phyloP scores from a whole-genome alignment of 2,329 filamentous ascomycete species.

The Hyphodiscus sp. region DNA sequence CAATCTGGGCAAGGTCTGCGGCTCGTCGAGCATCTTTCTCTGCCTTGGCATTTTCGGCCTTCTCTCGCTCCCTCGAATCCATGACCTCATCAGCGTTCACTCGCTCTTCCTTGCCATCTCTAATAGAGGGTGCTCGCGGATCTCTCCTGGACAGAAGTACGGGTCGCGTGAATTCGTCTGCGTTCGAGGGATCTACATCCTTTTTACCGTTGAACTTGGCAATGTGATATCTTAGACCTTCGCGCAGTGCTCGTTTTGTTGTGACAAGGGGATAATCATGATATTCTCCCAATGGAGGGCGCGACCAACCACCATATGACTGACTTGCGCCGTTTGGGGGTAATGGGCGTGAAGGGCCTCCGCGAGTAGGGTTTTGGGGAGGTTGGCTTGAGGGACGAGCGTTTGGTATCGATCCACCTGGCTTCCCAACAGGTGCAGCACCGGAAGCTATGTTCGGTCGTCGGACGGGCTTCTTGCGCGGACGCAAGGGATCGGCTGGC shows the following conservation, averaged over 20 bases:
- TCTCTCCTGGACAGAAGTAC: conserved; percentile 86
- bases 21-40: conserved; percentile 83
- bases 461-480: conserved; percentile 46
- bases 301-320: conserved; percentile 52
- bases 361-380: conserved; percentile 6
- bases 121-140: conserved; percentile 61
- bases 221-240: conserved; percentile 78
- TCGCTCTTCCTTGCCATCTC: conserved; percentile 55
- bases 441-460: conserved; percentile 30
- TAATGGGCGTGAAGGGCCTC: background rate
- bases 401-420: conserved; percentile 11
- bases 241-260: conserved; percentile 72
- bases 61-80: conserved; percentile 55
- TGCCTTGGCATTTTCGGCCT: conserved; percentile 62
- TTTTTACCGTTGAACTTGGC: conserved; percentile 64
- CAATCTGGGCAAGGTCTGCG: conserved; percentile 86
- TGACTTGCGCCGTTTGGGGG: conserved; percentile 31
- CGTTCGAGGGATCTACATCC: conserved; percentile 60
- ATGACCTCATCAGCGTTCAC: conserved; percentile 34
- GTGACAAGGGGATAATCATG: conserved; percentile 67
- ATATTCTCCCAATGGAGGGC: conserved; percentile 38
- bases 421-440: conserved; percentile 12
- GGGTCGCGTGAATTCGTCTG: conserved; percentile 78
- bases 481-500: conserved; percentile 56
- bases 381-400: background rate